These are phyloP conservation scores for Tubosaeta sp. DNA, from an alignment of 768 basidiomycete species.

Conservation along the genomic window DNA sequence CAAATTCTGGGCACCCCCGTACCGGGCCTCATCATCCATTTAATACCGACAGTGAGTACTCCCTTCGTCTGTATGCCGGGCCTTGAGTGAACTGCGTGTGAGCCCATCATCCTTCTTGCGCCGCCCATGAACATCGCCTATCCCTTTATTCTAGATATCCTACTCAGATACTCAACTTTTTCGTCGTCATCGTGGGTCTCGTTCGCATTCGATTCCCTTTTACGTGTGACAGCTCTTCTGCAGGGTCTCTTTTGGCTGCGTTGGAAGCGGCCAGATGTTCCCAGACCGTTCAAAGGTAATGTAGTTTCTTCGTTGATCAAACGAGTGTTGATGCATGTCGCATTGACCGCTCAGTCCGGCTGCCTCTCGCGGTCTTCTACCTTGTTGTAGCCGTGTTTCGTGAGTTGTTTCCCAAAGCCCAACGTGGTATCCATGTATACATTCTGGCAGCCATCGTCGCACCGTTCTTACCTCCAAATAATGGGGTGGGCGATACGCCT, in stretches of 20 bases:
- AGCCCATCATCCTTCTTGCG: conserved; percentile 51
- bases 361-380: conserved; percentile 51
- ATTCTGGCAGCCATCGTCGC: conserved; percentile 42
- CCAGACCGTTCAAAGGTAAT: conserved; percentile 51
- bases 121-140: conserved; percentile 52
- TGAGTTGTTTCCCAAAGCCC: conserved; percentile 27
- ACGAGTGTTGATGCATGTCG: not conserved
- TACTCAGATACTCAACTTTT: conserved; percentile 50
- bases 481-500: conserved; percentile 51
- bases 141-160: conserved; percentile 60
- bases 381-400: conserved; percentile 46
- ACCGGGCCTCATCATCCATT: conserved; percentile 51
- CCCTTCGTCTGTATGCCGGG: not conserved
- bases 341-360: conserved; percentile 43
- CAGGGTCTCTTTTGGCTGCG: conserved; percentile 56
- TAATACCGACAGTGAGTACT: conserved; percentile 45
- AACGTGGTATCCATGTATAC: no score
- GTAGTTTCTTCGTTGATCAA: no score
- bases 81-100: conserved; percentile 11
- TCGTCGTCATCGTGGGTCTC: conserved; percentile 46
- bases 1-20: conserved; percentile 58
- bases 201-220: conserved; percentile 25
- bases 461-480: conserved; percentile 49
- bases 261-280: conserved; percentile 44
- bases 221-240: not conserved